Evolutionary conservation across 2,329 filamentous ascomycete species (phyloP).

Genomic region (Alternaria gansuensis): DNA sequence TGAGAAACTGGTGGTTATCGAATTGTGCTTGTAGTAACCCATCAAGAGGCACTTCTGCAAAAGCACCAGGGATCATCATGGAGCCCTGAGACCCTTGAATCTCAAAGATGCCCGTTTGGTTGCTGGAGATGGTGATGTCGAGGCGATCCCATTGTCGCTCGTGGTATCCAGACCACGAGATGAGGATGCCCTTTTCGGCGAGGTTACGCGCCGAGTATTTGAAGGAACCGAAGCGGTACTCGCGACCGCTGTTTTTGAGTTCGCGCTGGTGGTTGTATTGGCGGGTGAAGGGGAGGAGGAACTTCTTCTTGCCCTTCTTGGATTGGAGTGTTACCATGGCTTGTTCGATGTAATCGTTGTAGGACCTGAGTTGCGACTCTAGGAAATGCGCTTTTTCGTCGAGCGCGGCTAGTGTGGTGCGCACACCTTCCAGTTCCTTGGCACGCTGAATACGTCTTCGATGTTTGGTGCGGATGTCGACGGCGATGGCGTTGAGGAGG

Average conservation of each 20-base stretch:
- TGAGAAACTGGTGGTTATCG: constrained; percentile 95
- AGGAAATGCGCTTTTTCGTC: constrained; percentile 90
- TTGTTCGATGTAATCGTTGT: constrained; percentile 99
- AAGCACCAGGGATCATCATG: constrained; percentile 95
- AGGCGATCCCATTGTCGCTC: constrained; percentile 89
- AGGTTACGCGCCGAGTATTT: constrained; percentile 93
- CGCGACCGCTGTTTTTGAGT: constrained; percentile 87
- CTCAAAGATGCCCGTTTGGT: constrained; percentile 92
- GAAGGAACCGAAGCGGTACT: constrained; percentile 97
- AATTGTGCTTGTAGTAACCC: constrained; percentile 96
- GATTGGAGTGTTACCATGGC: constrained; percentile 97
- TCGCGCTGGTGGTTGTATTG: constrained; percentile 99
- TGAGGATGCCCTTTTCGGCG: constrained; percentile 90
- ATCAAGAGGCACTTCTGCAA: constrained; percentile 86
- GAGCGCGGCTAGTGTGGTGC: constrained; percentile 76
- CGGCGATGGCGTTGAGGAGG: constrained; percentile 93
- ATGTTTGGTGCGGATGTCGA: constrained; percentile 97
- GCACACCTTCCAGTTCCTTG: constrained; percentile 85
- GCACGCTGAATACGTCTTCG: constrained; percentile 89
- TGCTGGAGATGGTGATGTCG: constrained; percentile 92
- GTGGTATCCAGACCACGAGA: constrained; percentile 85
- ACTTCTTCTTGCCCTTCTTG: constrained; percentile 94
- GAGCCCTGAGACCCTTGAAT: constrained; percentile 90
- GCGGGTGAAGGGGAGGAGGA: constrained; percentile 95
- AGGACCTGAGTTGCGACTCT: constrained; percentile 94